Evolutionary conservation across 2,329 filamentous ascomycete species (phyloP), one percentile per base, ranked within the genome.

Genomic region (Emydomyces testavorans): DNA sequence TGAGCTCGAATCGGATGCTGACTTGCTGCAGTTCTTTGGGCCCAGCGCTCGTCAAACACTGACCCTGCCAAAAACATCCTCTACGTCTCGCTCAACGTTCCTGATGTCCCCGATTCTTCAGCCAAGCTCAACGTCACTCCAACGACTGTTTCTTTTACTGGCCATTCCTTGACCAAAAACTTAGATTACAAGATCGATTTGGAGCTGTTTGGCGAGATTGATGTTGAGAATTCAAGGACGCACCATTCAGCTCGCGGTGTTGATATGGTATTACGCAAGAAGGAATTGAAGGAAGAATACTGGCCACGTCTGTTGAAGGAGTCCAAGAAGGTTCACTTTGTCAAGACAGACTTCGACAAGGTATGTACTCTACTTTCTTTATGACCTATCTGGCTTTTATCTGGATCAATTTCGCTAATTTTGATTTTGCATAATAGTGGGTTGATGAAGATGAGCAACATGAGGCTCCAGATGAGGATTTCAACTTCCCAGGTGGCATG

Each of bases 291-390:
- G 71, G 80, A 87, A 62, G 87, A 92, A 70, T 96, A 83, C 79
- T 98, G 92, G 92, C 89, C 89, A 54, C 81, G 92, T 55, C 77
- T 98, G 62, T 77, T 95, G 65, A 95, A 95, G 81, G 85, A 90
- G 52, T 69, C 74, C 57, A 83, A 86, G 77, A 94, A 87, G 75
- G 72, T 85, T 48, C 92, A 96, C 73, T 98, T 88, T 79, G 71
- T 98, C 62, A 94, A 94, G 82, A 96, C 92, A 56, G 84, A 98
- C 73, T 98, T 98, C 61, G 89, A 95, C 75, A 95, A 94, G 83
- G 80, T 38, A 43, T 34, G 40, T 11, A 20, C 32, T 23, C 1
- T 23, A 21, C 28, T 18, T 3, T 11, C 28, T n/a, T 20, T 8
- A 11, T 31, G 29, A n/a, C 29, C 3, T 2, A 11, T 3, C 3